A percentile compares a stretch with the other conserved stretches of the same genome.
These are phyloP conservation scores for Colletotrichum gigasporum DNA, from an alignment of 2,329 filamentous ascomycete species.

Conservation along the genomic window DNA sequence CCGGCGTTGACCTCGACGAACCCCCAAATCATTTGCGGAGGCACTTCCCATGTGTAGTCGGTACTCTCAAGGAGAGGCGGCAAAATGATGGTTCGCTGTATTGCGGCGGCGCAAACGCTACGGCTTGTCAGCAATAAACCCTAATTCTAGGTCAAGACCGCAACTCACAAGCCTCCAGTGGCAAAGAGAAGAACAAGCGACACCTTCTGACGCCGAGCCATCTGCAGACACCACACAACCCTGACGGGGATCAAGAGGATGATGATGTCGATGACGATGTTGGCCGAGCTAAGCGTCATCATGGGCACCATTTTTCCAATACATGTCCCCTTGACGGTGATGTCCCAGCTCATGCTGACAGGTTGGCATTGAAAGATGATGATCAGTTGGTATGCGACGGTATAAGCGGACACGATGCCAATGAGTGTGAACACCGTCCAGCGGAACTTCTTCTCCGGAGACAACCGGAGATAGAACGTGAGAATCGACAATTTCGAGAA, in stretches of 20 bases:
- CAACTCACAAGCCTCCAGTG: neutral
- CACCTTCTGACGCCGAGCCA: slow-evolving; percentile 12
- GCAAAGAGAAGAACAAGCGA: slow-evolving; percentile 10
- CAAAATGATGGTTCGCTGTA: slow-evolving; percentile 39
- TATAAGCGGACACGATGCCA: slow-evolving; percentile 39
- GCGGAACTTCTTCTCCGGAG: slow-evolving; percentile 40
- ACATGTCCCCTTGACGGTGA: neutral
- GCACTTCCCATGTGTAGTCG: slow-evolving; percentile 40
- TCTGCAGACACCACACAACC: slow-evolving; percentile 4
- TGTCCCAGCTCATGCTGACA: slow-evolving; percentile 1
- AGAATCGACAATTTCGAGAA: slow-evolving; percentile 24
- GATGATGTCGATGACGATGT: slow-evolving; percentile 10
- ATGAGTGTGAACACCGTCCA: slow-evolving; percentile 40
- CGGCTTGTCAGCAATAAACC: no score
- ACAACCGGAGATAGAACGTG: slow-evolving; percentile 11
- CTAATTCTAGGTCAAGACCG: neutral
- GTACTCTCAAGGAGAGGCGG: slow-evolving; percentile 34
- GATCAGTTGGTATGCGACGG: slow-evolving; percentile 38
- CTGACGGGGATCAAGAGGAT: slow-evolving; percentile 6
- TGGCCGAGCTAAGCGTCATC: slow-evolving; percentile 14
- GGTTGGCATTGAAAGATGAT: slow-evolving; percentile 35
- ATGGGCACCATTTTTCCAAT: neutral
- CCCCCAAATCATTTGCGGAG: slow-evolving; percentile 40
- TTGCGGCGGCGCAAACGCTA: slow-evolving; percentile 41
- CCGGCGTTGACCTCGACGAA: slow-evolving; percentile 24